Conservation (phyloP, 768 basidiomycete genomes). For the Suillus bovinus region DNA sequence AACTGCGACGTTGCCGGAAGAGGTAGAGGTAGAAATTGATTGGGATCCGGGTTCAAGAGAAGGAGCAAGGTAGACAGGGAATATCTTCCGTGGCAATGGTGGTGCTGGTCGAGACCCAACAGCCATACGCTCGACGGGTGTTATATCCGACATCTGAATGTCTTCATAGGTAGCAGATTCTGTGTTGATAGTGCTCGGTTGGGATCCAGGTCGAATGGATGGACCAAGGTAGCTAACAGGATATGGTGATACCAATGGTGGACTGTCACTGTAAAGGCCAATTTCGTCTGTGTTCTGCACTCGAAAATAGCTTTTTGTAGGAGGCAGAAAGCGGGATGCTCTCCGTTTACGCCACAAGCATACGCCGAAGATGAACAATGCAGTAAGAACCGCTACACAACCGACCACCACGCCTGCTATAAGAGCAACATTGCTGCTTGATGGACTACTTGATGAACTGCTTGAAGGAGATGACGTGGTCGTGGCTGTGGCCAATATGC, state of each 20-base stretch:
- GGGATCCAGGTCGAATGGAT: conserved; percentile 25
- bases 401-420: conserved; percentile 53
- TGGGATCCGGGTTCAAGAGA: conserved; percentile 10
- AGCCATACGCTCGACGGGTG: conserved; percentile 23
- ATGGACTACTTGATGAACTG: conserved; percentile 7
- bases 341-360: conserved; percentile 42
- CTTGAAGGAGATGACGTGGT: conserved; percentile 21
- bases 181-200: conserved; percentile 16
- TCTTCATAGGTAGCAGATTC: conserved; percentile 21
- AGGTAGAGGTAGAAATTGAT: conserved; percentile 9
- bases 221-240: conserved; percentile 20
- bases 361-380: conserved; percentile 46
- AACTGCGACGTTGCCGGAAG: not conserved
- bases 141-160: conserved; percentile 18
- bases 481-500: not conserved
- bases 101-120: conserved; percentile 22
- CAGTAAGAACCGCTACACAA: conserved; percentile 49
- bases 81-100: conserved; percentile 32
- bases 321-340: conserved; percentile 19
- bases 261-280: conserved; percentile 8
- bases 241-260: conserved; percentile 17
- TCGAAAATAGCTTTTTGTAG: conserved; percentile 26
- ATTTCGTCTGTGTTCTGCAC: conserved; percentile 34
- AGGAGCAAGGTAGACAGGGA: conserved; percentile 16
- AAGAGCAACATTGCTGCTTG: conserved; percentile 40